These are phyloP conservation scores for Lactifluus subvellereus DNA, from an alignment of 768 basidiomycete genomes.

Conservation along the genomic window DNA sequence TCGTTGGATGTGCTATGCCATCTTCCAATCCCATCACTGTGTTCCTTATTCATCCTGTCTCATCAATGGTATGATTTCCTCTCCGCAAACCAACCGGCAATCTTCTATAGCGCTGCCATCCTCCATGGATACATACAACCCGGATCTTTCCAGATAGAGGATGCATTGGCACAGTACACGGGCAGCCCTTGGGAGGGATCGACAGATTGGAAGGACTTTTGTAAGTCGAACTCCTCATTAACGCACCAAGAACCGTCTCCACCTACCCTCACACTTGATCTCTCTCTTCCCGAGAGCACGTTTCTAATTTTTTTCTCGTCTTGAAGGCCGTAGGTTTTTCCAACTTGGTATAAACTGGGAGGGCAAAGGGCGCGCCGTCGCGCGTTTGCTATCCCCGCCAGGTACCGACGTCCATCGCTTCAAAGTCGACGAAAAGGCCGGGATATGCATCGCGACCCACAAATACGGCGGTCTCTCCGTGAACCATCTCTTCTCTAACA, in stretches of 20 bases:
- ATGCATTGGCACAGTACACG: slow-evolving; percentile 32
- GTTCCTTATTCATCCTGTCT: slow-evolving; percentile 35
- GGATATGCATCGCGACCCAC: slow-evolving; percentile 55
- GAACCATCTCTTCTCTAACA: slow-evolving; percentile 44
- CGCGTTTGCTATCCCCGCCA: slow-evolving; percentile 33
- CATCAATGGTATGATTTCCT: slow-evolving; percentile 46
- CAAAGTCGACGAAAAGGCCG: slow-evolving; percentile 63
- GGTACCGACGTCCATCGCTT: slow-evolving; percentile 56
- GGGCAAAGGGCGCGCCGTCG: slow-evolving; percentile 42
- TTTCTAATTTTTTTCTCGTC: not conserved
- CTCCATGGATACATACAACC: slow-evolving; percentile 43
- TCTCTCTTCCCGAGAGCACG: not conserved
- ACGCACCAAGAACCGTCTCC: not conserved
- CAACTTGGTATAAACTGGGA: slow-evolving; percentile 49
- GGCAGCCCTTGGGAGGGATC: slow-evolving; percentile 36
- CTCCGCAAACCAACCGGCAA: slow-evolving; percentile 38
- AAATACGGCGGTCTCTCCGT: slow-evolving; percentile 53
- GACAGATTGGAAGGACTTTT: slow-evolving; percentile 52
- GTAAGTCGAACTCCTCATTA: slow-evolving; percentile 35
- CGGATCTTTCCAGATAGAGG: slow-evolving; percentile 28
- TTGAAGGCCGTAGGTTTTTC: slow-evolving; percentile 42
- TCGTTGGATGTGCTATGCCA: slow-evolving; percentile 44
- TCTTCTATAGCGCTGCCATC: slow-evolving; percentile 56
- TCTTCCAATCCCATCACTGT: slow-evolving; percentile 44
- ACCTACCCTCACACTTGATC: not conserved